Base-by-base conservation (phyloP, 441 rosid species). In the Viola pubescens region DNA sequence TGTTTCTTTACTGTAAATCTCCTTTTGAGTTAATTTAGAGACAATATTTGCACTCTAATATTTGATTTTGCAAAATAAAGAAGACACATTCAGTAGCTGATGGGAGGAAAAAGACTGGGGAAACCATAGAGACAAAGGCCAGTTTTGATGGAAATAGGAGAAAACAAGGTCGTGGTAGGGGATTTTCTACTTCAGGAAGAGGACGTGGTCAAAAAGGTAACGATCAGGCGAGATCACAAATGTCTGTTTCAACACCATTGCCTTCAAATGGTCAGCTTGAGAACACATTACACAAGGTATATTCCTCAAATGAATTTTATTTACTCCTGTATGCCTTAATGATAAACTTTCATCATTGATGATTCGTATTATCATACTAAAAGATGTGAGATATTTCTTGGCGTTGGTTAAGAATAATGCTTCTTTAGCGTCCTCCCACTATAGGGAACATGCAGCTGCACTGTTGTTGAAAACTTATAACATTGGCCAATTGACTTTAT, bases 111-210 rank as follows among this genome's bases (percentile, higher is more conserved):
- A 88, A 77, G 75, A 71, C 67, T 63, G 79, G 66, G 26, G 97
- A 85, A 59, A 16, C 69, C 5, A 5, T 66, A 16, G 89, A 92
- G 75, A 67, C 71, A 56, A 94, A 77, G 82, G 68, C 72, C 39
- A 63, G 68, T 68, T 54, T 54, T 63, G 96, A 94, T 61, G 79
- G 75, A 16, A 71, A 64, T 77, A 83, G 82, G 79, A 85, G 82
- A 78, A 94, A 83, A 75, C 89, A 80, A 63, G 82, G 89, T 69
- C 99, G 96, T 50, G 94, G 95, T 47, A 84, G 97, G 67, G 92
- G 80, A 9, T 70, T 75, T 55, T 79, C 94, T 69, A 69, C 65
- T 72, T 72, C 90, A 49, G 75, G 94, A 37, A 83, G 96, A 79
- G 96, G 94, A 16, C 95, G 96, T 66, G 91, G 90, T 72, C 85